Base-by-base conservation (phyloP, 2,329 filamentous ascomycete genomes). In the Cladophialophora bantiana region DNA sequence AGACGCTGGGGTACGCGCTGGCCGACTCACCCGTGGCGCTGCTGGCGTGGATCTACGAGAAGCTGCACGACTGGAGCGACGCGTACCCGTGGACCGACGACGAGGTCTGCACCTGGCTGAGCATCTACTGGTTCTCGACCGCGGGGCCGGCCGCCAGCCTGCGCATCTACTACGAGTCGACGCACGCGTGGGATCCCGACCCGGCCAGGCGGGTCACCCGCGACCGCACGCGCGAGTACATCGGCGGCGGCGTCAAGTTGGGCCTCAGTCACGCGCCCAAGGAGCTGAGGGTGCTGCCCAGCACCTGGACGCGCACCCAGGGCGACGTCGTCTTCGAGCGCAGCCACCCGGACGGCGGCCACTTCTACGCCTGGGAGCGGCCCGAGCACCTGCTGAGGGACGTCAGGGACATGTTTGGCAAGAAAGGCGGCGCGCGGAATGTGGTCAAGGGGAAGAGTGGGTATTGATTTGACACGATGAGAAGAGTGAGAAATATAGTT, bases 31-130 rank as follows among this genome's bases (percentile, higher is more conserved):
- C 91, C 0, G 85, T 91, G 0, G 90, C 85, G 0, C 79, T 93
- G 2, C 81, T 94, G 1, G 86, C 90, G 0, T 95, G 92, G 92
- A 88, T 94, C 38, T 91, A 91, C 71, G 92, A 94, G 78, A 94
- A 94, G 75, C 79, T 94, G 42, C 86, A 89, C 71, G 88, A 91
- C 72, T 94, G 91, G 91, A 88, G 88, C 0, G 90, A 94, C 72
- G 73, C 72, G 0, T 93, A 93, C 73, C 80, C 85, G 0, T 94
- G 90, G 90, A 89, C 86, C 0, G 88, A 92, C 68, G 90, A 93
- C 62, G 90, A 94, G 78, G 84, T 94, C 7, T 78, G 92, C 32
- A 91, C 88, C 0, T 94, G 90, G 91, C 78, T 93, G 0, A 86
- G 83, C 58, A 84, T 94, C 45, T 94, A 94, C 75, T 87, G 85